Base-by-base conservation (phyloP, 169 alveolate species). In the Cryptosporidium sp. region DNA sequence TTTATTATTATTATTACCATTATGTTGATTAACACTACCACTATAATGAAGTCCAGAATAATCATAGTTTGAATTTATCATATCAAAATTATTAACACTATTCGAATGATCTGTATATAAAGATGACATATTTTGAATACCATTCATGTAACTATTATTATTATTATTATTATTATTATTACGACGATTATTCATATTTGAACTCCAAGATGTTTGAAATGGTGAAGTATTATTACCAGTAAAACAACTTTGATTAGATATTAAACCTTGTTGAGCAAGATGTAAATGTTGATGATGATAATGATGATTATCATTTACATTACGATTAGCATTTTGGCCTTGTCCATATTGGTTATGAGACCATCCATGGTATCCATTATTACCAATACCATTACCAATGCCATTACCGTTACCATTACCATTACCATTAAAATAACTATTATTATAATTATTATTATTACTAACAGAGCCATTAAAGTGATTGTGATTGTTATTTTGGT, bases 81-180 rank as follows among this genome's bases (percentile, higher is more conserved):
- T 29, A 2, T 73, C 86, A 51, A 73, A 33, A 31, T 53, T 73
- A 6, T 56, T 33, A 2, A 73, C 7, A 3, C 86, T 71, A 7
- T 26, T 31, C 0, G 33, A 10, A 56, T 52, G 31, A 29, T 60
- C 86, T 10, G 62, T 0, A 58, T 37, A 56, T 2, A 37, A 14
- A 45, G 56, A 45, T 45, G 56, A 14, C 12, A 45, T 21, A 14
- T 56, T 16, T 21, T 56, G 29, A 37, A 12, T 18, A 53, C n/a
- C 14, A 53, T 53, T 53, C 5, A 3, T 3, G 14, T 9, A 52
- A 52, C 3, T 52, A n/a, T 18, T 52, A 14, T n/a, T n/a, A n/a
- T n/a, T n/a, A n/a, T n/a, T 52, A 52, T 52, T 16, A 52, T 4
- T 21, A n/a, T 3, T 26, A 10, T 10, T 45, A 45, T 1, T 45